Percentiles rank a stretch among this genome's conserved stretches.
Conservation (phyloP, 139 green algal species). For the Picocystis salinarum region DNA sequence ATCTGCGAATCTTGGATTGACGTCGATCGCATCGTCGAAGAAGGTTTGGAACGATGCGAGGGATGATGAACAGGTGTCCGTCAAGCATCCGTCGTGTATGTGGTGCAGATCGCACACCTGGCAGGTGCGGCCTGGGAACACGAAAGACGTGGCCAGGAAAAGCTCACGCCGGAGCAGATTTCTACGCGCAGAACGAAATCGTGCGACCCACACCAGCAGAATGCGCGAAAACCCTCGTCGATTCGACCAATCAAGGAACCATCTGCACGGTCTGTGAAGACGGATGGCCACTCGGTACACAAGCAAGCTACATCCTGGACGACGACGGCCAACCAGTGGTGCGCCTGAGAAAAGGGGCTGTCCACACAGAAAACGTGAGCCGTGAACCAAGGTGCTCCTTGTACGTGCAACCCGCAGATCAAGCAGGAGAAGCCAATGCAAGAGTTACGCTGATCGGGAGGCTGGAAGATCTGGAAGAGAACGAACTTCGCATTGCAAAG, state of each 20-base stretch:
- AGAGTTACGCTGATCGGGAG: slow-evolving; percentile 48
- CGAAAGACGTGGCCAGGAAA: no score
- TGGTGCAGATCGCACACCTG: no score
- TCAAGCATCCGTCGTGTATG: no score
- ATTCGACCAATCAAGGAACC: slow-evolving; percentile 44
- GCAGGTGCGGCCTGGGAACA: no score
- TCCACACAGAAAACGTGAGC: slow-evolving; percentile 53
- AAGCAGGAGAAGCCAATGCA: slow-evolving; percentile 46
- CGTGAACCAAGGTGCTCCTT: slow-evolving; percentile 38
- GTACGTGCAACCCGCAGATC: slow-evolving; percentile 50
- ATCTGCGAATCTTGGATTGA: no score
- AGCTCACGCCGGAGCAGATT: no score
- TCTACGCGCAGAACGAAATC: no score
- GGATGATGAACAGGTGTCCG: no score
- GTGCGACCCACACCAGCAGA: no score
- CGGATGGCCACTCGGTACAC: slow-evolving; percentile 49
- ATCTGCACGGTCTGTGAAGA: slow-evolving; percentile 37
- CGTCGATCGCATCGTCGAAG: no score
- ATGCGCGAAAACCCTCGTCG: slow-evolving; percentile 51
- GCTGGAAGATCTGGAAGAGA: slow-evolving; percentile 15
- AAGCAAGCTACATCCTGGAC: slow-evolving; percentile 55
- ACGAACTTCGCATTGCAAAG: no score
- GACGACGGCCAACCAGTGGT: slow-evolving; percentile 42
- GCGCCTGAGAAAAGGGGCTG: slow-evolving; percentile 25
- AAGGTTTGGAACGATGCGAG: no score